Percentiles rank a stretch among this genome's conserved stretches.
phyloP scores from a whole-genome alignment of 192 early-diverging fungal species.

The Podila epicladia region DNA sequence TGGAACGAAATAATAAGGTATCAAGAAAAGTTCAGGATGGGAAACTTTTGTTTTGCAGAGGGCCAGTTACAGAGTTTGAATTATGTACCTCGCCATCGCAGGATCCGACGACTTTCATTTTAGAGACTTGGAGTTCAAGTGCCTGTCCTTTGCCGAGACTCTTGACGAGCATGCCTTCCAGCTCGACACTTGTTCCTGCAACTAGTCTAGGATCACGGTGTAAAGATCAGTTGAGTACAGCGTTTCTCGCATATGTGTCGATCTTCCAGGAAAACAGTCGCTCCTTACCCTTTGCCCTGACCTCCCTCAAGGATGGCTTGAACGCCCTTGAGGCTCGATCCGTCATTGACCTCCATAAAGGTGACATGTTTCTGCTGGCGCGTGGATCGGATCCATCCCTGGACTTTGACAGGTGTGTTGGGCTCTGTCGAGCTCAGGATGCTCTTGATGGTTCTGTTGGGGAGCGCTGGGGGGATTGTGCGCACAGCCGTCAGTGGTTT shows the following conservation, averaged over 20 bases:
- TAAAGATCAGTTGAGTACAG: not conserved
- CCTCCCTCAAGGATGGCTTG: constrained; percentile 70
- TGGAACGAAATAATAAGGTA: constrained; percentile 8
- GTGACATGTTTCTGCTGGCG: constrained; percentile 80
- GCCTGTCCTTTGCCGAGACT: constrained; percentile 78
- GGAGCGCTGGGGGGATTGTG: constrained; percentile 37
- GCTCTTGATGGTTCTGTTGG: constrained; percentile 46
- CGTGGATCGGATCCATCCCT: constrained; percentile 88
- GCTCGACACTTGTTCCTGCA: constrained; percentile 77
- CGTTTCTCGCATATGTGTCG: not conserved
- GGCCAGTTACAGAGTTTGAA: not conserved
- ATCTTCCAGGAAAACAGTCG: constrained; percentile 2
- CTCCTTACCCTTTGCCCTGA: constrained; percentile 63
- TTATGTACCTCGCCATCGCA: constrained; percentile 66
- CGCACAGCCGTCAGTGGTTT: not conserved
- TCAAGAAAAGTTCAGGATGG: too few species aligned
- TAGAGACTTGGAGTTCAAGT: constrained; percentile 71
- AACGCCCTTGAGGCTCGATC: constrained; percentile 73
- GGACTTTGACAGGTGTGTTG: constrained; percentile 56
- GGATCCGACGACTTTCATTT: constrained; percentile 63
- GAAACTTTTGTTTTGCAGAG: too few species aligned
- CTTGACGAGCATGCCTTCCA: constrained; percentile 72
- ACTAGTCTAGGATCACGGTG: constrained; percentile 53
- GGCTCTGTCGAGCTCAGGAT: constrained; percentile 37
- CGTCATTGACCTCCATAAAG: constrained; percentile 84